Conservation (phyloP, 345 rosid genomes). For the Kandelia obovata region DNA sequence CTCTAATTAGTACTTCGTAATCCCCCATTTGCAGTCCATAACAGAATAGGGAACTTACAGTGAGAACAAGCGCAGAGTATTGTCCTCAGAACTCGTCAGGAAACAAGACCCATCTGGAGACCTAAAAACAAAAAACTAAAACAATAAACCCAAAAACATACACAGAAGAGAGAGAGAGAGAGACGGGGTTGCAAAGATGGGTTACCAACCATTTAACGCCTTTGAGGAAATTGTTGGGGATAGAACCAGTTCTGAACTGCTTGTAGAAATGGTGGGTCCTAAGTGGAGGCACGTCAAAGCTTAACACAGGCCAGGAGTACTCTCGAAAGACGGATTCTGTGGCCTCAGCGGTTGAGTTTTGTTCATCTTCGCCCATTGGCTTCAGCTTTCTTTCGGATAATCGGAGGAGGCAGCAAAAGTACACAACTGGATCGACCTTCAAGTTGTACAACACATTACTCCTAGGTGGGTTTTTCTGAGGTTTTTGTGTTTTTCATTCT, state of each 20-base stretch:
- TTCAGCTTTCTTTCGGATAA: background rate
- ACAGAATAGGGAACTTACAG: conserved; percentile 38
- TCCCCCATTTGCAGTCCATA: background rate
- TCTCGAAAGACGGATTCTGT: conserved; percentile 20
- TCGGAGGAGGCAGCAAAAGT: too few species aligned
- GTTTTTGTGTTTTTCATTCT: background rate
- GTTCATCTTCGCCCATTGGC: conserved; percentile 22
- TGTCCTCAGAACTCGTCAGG: conserved; percentile 75
- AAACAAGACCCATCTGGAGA: conserved; percentile 95
- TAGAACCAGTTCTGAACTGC: conserved; percentile 53
- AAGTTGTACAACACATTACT: too few species aligned
- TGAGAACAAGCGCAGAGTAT: conserved; percentile 62
- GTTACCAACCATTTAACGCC: conserved; percentile 88
- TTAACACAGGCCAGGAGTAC: conserved; percentile 48
- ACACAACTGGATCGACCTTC: background rate
- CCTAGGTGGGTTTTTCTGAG: background rate
- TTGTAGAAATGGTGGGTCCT: conserved; percentile 63
- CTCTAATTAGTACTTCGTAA: background rate
- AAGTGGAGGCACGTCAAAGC: conserved; percentile 61
- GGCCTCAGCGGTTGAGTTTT: conserved; percentile 2
- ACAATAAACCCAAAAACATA: background rate
- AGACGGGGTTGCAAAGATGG: background rate
- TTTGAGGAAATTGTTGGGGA: conserved; percentile 88
- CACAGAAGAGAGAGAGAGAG: background rate
- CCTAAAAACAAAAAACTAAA: conserved; percentile 40